Evolutionary conservation across 768 basidiomycete genomes (phyloP).

Genomic region (Boletus bicolor): DNA sequence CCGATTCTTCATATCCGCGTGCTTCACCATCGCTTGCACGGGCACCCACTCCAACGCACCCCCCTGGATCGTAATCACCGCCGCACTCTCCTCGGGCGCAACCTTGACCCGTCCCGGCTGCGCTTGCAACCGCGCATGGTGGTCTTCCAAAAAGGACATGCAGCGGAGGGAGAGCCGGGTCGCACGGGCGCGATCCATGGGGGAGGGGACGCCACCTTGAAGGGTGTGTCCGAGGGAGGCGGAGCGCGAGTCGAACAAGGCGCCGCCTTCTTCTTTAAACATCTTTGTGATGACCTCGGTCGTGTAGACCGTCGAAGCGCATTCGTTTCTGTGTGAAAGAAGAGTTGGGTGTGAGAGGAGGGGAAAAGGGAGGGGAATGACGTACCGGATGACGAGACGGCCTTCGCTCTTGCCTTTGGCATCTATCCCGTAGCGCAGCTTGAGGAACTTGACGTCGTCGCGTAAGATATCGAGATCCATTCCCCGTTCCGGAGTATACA

Average conservation of each 20-base stretch:
- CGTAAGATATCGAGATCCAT: conserved; percentile 80
- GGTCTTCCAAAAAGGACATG: conserved; percentile 90
- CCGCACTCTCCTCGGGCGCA: conserved; percentile 65
- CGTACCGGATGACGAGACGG: conserved; percentile 86
- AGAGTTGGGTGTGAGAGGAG: neutral
- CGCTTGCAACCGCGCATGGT: conserved; percentile 55
- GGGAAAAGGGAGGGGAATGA: neutral
- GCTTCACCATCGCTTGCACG: conserved; percentile 76
- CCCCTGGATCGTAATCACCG: conserved; percentile 89
- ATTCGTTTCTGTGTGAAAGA: conserved; percentile 64
- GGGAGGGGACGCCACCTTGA: conserved; percentile 94
- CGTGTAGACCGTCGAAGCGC: conserved; percentile 82
- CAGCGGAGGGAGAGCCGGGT: conserved; percentile 87
- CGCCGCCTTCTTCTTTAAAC: conserved; percentile 90
- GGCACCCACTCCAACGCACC: conserved; percentile 79
- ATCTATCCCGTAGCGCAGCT: conserved; percentile 80
- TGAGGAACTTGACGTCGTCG: conserved; percentile 84
- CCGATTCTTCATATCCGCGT: conserved; percentile 90
- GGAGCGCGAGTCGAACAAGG: conserved; percentile 88
- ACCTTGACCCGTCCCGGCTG: conserved; percentile 52
- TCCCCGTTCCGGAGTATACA: conserved; percentile 92
- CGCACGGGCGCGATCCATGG: conserved; percentile 88
- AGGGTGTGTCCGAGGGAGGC: conserved; percentile 97
- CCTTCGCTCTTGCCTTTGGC: conserved; percentile 89
- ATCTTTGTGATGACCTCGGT: conserved; percentile 92